A percentile compares a stretch with the other conserved stretches of the same genome.
Conservation (phyloP, 768 basidiomycete genomes). For the Neoboletus brunneissimus region DNA sequence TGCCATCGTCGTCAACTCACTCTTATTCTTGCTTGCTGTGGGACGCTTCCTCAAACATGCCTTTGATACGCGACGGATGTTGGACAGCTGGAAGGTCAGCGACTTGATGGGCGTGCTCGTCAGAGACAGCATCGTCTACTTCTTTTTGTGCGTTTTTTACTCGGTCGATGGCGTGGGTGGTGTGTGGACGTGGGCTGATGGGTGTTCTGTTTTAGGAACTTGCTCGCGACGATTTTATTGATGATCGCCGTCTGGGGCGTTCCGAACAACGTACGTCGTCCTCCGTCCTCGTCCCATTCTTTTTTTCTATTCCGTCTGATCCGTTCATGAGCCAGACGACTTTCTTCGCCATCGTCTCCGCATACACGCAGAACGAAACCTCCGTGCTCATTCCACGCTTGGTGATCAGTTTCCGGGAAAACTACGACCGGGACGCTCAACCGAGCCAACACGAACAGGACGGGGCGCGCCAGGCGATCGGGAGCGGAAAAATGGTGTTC, state of each 20-base stretch:
- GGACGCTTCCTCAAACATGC: slow-evolving; percentile 15
- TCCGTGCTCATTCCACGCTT: slow-evolving; percentile 19
- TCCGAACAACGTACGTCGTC: slow-evolving; percentile 7
- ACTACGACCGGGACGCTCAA: slow-evolving; percentile 3
- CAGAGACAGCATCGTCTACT: slow-evolving; percentile 19
- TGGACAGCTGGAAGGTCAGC: slow-evolving; percentile 6
- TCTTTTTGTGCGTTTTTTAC: slow-evolving; percentile 14
- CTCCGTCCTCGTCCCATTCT: no score
- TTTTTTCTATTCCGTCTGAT: background rate
- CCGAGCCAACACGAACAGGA: background rate
- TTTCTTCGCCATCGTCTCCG: slow-evolving; percentile 11
- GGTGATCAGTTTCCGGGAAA: slow-evolving; percentile 21
- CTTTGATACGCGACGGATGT: slow-evolving; percentile 3
- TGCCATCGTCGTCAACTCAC: slow-evolving; percentile 3
- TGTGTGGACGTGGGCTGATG: background rate
- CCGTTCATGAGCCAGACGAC: background rate
- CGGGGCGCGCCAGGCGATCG: background rate
- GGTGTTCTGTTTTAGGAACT: slow-evolving; percentile 1
- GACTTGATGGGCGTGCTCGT: slow-evolving; percentile 18
- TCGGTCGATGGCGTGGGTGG: background rate
- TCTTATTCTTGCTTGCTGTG: slow-evolving; percentile 17
- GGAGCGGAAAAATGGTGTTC: slow-evolving; percentile 13
- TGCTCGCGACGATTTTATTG: slow-evolving; percentile 15
- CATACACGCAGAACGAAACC: slow-evolving; percentile 18
- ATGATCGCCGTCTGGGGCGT: slow-evolving; percentile 17